Conservation (phyloP, 1,284 basidiomycete species). For the Ganoderma boninense region DNA sequence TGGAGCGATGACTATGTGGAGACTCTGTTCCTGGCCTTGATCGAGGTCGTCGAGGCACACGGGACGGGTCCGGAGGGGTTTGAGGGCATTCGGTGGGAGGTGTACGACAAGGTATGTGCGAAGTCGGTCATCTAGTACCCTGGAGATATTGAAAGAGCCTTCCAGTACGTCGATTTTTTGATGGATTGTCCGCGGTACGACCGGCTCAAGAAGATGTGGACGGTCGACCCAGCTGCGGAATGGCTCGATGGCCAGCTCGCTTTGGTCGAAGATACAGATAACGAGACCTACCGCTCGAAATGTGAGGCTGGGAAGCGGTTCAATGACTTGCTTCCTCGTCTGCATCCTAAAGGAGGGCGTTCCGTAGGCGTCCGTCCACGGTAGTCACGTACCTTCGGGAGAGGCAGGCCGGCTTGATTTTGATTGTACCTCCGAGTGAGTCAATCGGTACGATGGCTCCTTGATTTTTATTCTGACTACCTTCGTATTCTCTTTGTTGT, state of each 20-base stretch:
- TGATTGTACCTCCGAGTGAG: not conserved
- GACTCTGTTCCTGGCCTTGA: not conserved
- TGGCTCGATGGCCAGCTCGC: not conserved
- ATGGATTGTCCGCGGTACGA: not conserved
- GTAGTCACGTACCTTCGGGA: not conserved
- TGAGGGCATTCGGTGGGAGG: not conserved
- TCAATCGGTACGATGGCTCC: not conserved
- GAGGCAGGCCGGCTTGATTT: too few relatives aligned
- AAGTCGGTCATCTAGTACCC: too few relatives aligned
- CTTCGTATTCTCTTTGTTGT: not conserved
- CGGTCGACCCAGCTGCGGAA: not conserved
- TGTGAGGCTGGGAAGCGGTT: not conserved
- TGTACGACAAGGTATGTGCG: not conserved
- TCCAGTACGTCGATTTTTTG: not conserved
- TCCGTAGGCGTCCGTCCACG: not conserved
- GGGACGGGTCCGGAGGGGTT: not conserved
- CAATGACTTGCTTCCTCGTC: not conserved
- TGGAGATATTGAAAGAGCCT: not conserved
- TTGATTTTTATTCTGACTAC: not conserved
- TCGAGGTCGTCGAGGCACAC: not conserved
- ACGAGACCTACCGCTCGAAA: not conserved
- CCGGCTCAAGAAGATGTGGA: not conserved
- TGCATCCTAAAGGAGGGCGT: not conserved
- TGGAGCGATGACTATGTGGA: not conserved
- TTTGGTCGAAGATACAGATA: not conserved